Conservation (phyloP, 2,329 filamentous ascomycete species). For the Fusarium falciforme region DNA sequence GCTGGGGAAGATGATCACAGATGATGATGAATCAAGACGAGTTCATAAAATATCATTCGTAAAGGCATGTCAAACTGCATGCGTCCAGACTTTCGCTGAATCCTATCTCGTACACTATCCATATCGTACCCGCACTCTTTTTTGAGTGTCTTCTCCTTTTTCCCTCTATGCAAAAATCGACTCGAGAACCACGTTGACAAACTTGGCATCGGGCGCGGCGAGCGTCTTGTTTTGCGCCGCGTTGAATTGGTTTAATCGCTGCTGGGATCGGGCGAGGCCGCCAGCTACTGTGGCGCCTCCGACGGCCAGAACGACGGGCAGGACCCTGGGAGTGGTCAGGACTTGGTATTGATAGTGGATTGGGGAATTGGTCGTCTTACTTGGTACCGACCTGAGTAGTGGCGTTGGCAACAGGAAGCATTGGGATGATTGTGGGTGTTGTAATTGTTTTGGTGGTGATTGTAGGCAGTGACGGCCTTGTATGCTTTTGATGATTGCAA, state of each 20-base stretch:
- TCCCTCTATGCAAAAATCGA: slow-evolving; percentile 36
- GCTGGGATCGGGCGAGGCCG: slow-evolving; percentile 18
- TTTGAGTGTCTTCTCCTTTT: slow-evolving; percentile 1
- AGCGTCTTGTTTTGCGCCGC: neutral
- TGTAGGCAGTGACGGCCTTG: neutral
- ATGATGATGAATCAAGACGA: neutral
- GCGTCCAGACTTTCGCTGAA: slow-evolving; percentile 47
- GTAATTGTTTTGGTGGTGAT: neutral
- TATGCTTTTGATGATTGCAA: neutral
- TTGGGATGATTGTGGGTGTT: slow-evolving; percentile 17
- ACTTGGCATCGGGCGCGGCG: slow-evolving; percentile 15
- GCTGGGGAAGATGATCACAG: neutral
- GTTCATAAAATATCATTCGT: neutral
- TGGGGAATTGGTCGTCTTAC: slow-evolving; percentile 6
- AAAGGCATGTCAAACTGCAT: slow-evolving; percentile 17
- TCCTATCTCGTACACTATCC: slow-evolving; percentile 47
- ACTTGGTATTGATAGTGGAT: too few species aligned
- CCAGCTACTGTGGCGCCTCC: slow-evolving; percentile 38
- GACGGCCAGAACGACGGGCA: slow-evolving; percentile 36
- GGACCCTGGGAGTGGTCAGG: slow-evolving; percentile 24
- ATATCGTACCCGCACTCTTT: slow-evolving; percentile 6
- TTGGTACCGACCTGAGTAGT: slow-evolving; percentile 19
- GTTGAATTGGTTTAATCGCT: slow-evolving; percentile 17
- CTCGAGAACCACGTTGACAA: slow-evolving; percentile 33
- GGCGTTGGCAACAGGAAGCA: slow-evolving; percentile 30